These are phyloP conservation scores for Whalleya microplaca DNA, from an alignment of 2,329 filamentous ascomycete genomes.

Conservation along the genomic window DNA sequence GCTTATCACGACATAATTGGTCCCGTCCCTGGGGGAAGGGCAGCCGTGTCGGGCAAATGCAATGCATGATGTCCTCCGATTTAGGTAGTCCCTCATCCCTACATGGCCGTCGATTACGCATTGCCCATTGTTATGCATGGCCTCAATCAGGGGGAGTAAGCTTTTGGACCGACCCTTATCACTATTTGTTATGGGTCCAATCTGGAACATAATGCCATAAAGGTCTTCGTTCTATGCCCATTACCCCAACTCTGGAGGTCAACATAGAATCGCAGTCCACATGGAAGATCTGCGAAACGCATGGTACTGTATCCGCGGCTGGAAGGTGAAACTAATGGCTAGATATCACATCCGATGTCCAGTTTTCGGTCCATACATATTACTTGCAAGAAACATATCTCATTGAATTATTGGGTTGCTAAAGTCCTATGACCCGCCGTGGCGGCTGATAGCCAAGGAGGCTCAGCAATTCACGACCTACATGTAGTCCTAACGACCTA, in stretches of 20 bases:
- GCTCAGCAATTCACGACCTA: too few species aligned
- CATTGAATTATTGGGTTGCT: too few species aligned
- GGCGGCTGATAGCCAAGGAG: too few species aligned
- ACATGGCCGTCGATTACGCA: slow-evolving; percentile 11
- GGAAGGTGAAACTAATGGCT: neutral
- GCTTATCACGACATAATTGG: slow-evolving; percentile 6
- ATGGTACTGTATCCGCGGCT: neutral
- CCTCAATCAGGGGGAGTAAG: slow-evolving; percentile 18
- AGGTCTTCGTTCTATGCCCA: neutral
- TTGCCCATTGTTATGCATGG: slow-evolving; percentile 4
- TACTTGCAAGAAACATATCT: neutral
- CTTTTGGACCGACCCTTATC: slow-evolving; percentile 5
- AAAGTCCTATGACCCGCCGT: too few species aligned
- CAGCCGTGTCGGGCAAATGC: too few species aligned
- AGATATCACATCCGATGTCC: neutral
- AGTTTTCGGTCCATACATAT: neutral
- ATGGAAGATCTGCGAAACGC: neutral
- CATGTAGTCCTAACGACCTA: too few species aligned
- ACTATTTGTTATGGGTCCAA: neutral
- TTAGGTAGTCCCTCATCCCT: too few species aligned
- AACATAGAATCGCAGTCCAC: too few species aligned
- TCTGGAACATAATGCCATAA: too few species aligned
- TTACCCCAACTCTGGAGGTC: too few species aligned
- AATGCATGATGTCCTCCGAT: neutral
- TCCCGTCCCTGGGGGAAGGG: neutral